Evolutionary conservation across 164 flowering plant species (phyloP), one percentile per base, ranked within the genome.

Genomic region (Berberis vulgaris): DNA sequence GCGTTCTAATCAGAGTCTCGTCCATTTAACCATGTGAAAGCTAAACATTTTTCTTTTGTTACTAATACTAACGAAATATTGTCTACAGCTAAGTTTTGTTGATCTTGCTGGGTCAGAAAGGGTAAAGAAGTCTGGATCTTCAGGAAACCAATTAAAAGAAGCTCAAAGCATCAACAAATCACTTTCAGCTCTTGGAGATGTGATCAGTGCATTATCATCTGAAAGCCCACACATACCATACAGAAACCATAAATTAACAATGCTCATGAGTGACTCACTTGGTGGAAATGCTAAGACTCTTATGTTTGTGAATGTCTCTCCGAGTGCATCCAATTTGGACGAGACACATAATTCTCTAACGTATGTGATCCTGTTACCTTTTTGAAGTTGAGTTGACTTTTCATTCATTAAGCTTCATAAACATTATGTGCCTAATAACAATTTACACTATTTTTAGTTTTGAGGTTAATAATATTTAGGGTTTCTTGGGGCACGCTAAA

Each of bases 21-120:
- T 47, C 50, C 9, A 5, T 5, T 5, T 9, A 47, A 47, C 50
- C 50, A 47, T 52, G 8, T 52, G 2, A 10, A 26, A 3, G n/a
- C 3, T 52, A 26, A 52, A 10, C 3, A 52, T 6, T 12, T 8
- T 7, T 7, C 2, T 42, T 8, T 7, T 3, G 26, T 70, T 42
- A 49, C 57, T 40, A 53, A 42, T 5, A 67, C 42, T 62, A 12
- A 8, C 6, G 11, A 43, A 46, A 41, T 10, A 6, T 61, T n/a
- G 0, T 72, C 5, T 86, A 80, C 92, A 95, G 99, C 73, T 95
- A 47, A 95, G 99, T 74, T 95, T 95, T 76, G 99, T 95, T 42
- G 99, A 95, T 75, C 96, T 95, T 67, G 99, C 99, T 77, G 99
- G 99, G 57, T 95, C 99, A 6, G 99, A 95, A 67, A 85, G 99